Base-by-base conservation (phyloP, 306 rosid species). In the Sphenostylis stenocarpa region DNA sequence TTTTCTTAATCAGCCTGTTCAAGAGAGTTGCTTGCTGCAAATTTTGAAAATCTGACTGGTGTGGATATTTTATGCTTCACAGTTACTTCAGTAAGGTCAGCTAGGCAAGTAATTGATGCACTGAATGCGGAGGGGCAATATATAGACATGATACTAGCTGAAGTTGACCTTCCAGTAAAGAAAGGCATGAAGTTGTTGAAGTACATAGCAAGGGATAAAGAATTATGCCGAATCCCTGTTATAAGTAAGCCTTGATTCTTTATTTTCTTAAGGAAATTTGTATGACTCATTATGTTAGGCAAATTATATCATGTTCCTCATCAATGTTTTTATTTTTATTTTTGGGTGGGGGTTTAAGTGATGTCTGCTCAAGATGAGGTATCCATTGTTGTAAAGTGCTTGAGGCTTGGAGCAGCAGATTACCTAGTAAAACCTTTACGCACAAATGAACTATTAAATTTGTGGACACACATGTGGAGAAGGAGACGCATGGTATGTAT, bases 401-500 rank as follows among this genome's bases (percentile, higher is more conserved):
- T 92, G 91, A 89, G 90, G 86, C 97, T 92, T 29, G 99, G 99
- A 85, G 99, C 98, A 47, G 98, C 98, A 1, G 98, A 96, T 87
- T 96, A 96, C 88, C 99, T 96, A 70, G 98, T 96, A 20, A 96
- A 96, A 92, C 99, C 99, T 70, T 85, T 96, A 83, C 90, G 99
- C 78, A 91, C 97, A 60, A 96, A 96, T 87, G 99, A 96, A 85
- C 96, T 96, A 77, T 76, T 96, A 69, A 96, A 89, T 82, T 85
- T 96, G 91, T 96, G 98, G 99, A 96, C 93, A 3, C 99, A 96
- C 88, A 84, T 92, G 99, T 96, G 99, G 99, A 88, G 98, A 85
- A 87, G 99, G 86, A 89, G 99, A 82, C 98, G 82, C 88, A 91
- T 88, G 99, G 99, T 95, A 84, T 75, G 90, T 87, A 55, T 81